Conservation (phyloP, 257 asterid genomes). For the Thymus mandschuricus region DNA sequence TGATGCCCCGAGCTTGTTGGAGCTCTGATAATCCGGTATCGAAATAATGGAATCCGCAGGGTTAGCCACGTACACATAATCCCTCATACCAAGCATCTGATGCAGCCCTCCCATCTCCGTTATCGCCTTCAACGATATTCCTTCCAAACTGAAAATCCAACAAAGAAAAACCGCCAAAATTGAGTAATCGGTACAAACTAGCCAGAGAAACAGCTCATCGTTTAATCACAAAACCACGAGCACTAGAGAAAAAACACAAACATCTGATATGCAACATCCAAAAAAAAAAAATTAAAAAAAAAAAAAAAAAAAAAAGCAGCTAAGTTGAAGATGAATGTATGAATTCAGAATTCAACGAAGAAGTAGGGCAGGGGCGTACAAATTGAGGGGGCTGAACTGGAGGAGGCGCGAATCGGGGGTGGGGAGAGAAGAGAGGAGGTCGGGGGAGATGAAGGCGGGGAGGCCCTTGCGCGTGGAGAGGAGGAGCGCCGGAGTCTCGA, state of each 20-base stretch:
- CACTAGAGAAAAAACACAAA: conserved; percentile 37
- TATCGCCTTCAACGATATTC: conserved; percentile 65
- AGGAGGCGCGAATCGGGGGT: conserved; percentile 73
- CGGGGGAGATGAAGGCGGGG: conserved; percentile 87
- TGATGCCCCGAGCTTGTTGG: conserved; percentile 80
- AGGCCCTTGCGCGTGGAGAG: conserved; percentile 85
- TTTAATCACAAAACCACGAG: conserved; percentile 24
- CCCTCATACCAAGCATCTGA: conserved; percentile 63
- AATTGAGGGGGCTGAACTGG: conserved; percentile 84
- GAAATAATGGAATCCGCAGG: conserved; percentile 80
- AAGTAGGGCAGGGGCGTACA: conserved; percentile 43
- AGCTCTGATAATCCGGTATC: conserved; percentile 65
- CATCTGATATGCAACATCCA: conserved; percentile 23
- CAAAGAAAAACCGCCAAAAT: conserved; percentile 16
- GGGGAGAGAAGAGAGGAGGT: conserved; percentile 81
- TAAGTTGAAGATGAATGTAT: no score
- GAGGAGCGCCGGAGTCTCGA: conserved; percentile 89
- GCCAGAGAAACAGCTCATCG: background rate
- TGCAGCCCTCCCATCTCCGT: conserved; percentile 83
- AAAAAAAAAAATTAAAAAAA: background rate
- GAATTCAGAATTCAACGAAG: background rate
- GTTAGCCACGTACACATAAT: conserved; percentile 64
- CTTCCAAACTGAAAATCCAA: conserved; percentile 58
- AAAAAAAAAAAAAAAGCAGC: no score
- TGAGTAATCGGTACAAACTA: background rate